Evolutionary conservation across 2,329 filamentous ascomycete genomes (phyloP), one percentile per base, ranked within the genome.

Genomic region (Phaeosphaeria sp.): DNA sequence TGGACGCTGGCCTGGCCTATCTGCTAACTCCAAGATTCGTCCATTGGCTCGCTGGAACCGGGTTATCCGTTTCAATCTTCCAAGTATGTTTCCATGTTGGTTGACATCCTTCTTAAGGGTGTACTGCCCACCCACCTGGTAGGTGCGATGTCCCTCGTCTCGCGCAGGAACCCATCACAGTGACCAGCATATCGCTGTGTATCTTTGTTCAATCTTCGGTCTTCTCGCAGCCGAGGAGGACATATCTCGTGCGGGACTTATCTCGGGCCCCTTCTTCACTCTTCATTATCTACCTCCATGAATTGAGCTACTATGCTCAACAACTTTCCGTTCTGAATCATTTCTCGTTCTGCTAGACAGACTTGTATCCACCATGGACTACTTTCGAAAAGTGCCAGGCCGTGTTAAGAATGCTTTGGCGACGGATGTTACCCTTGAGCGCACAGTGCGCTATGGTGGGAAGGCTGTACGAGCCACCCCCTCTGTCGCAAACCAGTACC

Each of bases 401-500:
- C 61, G 60, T 33, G 56, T 62, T 24, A 61, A 59, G 11, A 55
- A 68, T 20, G 64, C 64, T 18, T 48, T 74, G 33, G 54, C 60
- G 5, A 67, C 63, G 15, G 73, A 76, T 51, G 64, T 70, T 36
- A 74, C 71, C 13, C 45, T 76, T 27, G 64, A 66, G 21, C 68
- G 70, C 15, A 66, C 65, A 13, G 60, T 67, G 24, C 64, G 69
- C 1, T 71, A 78, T 57, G 63, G 73, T 18, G 67, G 53, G 13
- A 72, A 72, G 58, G 77, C 73, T 18, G 55, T 71, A 33, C 73
- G 73, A 39, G 77, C 77, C 22, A 56, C 87, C 0, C 86, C 87
- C 0, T 81, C 82, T 2, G 83, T 82, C 8, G 77, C 85, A 1
- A 79, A 73, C 5, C 81, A 86, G 49, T 89, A 90, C 65, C 74